These are phyloP conservation scores for Leavenworthia alabamica DNA, from an alignment of 345 rosid species.

Conservation along the genomic window DNA sequence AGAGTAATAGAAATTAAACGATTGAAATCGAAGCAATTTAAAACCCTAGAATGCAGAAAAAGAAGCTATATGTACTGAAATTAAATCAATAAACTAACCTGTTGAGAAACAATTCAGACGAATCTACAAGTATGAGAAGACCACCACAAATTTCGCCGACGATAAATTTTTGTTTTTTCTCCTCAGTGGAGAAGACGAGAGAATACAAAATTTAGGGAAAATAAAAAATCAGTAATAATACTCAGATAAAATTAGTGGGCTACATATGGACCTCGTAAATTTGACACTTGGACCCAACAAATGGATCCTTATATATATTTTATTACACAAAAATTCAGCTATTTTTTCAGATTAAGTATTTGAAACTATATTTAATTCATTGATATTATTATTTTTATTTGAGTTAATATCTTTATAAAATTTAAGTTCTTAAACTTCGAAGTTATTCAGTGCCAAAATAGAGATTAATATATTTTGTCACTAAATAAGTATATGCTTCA, in stretches of 20 bases:
- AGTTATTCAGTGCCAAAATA: too few species aligned
- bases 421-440: too few species aligned
- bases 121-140: neutral
- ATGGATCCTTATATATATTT: too few species aligned
- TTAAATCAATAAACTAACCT: neutral
- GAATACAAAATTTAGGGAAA: too few species aligned
- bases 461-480: too few species aligned
- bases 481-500: too few species aligned
- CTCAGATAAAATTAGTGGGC: neutral
- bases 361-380: too few species aligned
- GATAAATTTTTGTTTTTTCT: neutral
- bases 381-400: too few species aligned
- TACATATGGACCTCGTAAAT: neutral
- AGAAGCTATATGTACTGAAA: neutral
- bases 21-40: neutral
- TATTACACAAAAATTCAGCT: too few species aligned
- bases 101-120: neutral
- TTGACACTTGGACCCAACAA: neutral
- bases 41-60: conserved; percentile 1
- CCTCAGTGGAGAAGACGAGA: neutral
- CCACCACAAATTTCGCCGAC: neutral
- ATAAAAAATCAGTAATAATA: neutral
- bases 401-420: neutral
- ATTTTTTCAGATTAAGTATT: too few species aligned
- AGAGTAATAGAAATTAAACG: neutral